Evolutionary conservation across 371 early-diverging fungal genomes (phyloP).

Genomic region (Actinomucor elegans): DNA sequence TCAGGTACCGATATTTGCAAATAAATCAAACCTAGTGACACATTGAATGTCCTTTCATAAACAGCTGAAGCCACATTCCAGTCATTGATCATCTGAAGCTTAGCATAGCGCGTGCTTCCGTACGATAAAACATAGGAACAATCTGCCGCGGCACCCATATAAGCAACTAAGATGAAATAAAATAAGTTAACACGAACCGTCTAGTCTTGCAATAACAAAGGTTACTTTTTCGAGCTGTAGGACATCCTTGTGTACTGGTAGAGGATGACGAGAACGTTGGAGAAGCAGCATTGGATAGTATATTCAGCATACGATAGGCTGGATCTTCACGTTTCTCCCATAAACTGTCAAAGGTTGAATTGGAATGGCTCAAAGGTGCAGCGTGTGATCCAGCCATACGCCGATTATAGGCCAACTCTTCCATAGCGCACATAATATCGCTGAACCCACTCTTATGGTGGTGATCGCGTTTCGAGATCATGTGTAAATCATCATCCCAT

Average conservation of each 20-base stretch:
- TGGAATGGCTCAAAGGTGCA: background rate
- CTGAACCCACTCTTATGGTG: no score
- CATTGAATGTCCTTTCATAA: conserved; percentile 89
- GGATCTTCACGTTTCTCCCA: conserved; percentile 21
- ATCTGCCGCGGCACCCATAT: conserved; percentile 69
- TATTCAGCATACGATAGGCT: background rate
- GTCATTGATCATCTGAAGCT: conserved; percentile 71
- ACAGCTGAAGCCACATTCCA: conserved; percentile 82
- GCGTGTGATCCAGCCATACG: conserved; percentile 17
- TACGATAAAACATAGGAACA: conserved; percentile 71
- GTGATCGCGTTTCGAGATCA: background rate
- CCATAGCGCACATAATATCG: conserved; percentile 23
- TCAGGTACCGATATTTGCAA: conserved; percentile 65
- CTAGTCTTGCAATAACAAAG: no score
- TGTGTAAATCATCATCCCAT: conserved; percentile 3
- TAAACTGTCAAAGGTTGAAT: conserved; percentile 2
- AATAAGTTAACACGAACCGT: no score
- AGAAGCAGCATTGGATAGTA: background rate
- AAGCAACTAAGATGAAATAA: conserved; percentile 25
- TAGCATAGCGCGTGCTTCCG: conserved; percentile 58
- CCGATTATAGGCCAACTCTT: conserved; percentile 23
- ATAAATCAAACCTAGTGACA: conserved; percentile 82
- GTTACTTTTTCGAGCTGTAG: conserved; percentile 21
- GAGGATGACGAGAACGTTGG: background rate
- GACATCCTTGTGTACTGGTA: conserved; percentile 15